These are phyloP conservation scores for Plectosphaerella cucumerina DNA, from an alignment of 2,329 filamentous ascomycete species.

Conservation along the genomic window DNA sequence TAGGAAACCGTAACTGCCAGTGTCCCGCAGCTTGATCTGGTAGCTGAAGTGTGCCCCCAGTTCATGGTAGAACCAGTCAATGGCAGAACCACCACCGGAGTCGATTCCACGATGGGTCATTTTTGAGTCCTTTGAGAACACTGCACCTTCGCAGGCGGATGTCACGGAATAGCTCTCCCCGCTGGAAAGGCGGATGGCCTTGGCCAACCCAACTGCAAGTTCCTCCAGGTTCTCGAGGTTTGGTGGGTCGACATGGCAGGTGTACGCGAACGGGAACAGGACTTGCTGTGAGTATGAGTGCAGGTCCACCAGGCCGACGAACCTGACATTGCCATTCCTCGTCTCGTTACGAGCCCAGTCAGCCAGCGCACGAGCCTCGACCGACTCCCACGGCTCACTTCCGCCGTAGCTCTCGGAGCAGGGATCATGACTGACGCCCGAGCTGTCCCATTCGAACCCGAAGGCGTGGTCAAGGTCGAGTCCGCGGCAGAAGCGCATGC, in stretches of 20 bases:
- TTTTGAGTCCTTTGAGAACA: constrained; percentile 23
- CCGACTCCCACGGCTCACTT: constrained; percentile 74
- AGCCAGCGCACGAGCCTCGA: constrained; percentile 71
- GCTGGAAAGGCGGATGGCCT: constrained; percentile 78
- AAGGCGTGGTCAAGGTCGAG: constrained; percentile 88
- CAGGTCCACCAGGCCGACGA: constrained; percentile 83
- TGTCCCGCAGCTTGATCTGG: constrained; percentile 91
- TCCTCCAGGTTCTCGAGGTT: constrained; percentile 91
- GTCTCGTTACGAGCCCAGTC: constrained; percentile 82
- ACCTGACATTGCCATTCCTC: constrained; percentile 62
- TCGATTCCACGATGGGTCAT: constrained; percentile 52
- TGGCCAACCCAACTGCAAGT: constrained; percentile 80
- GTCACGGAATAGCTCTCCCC: constrained; percentile 73
- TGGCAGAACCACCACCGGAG: constrained; percentile 74
- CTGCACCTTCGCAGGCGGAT: constrained; percentile 82
- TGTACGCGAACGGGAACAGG: constrained; percentile 86
- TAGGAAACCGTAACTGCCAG: constrained; percentile 90
- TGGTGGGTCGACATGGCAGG: constrained; percentile 72
- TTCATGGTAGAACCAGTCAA: constrained; percentile 96
- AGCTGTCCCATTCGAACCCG: constrained; percentile 76
- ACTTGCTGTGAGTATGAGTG: constrained; percentile 96
- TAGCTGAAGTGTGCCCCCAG: constrained; percentile 79
- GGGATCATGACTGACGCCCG: constrained; percentile 62
- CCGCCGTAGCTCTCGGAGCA: constrained; percentile 92
- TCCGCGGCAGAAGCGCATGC: constrained; percentile 76